A percentile compares a stretch with the other conserved stretches of the same genome.
These are phyloP conservation scores for Trebouxia sp. DNA, from an alignment of 139 green algal species.

Conservation along the genomic window DNA sequence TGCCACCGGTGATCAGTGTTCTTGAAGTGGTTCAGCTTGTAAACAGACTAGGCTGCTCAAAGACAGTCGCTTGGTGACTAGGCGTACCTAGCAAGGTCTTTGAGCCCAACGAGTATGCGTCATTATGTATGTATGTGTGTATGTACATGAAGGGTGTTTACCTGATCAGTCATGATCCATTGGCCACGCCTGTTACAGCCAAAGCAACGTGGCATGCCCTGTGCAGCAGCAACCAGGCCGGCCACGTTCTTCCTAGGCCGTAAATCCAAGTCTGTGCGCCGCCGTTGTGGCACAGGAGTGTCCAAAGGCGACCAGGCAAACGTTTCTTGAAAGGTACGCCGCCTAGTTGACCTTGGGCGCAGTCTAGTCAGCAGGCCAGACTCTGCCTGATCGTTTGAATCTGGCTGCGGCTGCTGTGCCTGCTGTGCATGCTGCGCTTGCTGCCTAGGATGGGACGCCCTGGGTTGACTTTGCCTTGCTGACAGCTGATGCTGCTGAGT, in stretches of 20 bases:
- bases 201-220: neutral
- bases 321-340: constrained; percentile 13
- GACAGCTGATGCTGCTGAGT: constrained; percentile 23
- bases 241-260: neutral
- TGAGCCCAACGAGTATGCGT: no score
- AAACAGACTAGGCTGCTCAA: no score
- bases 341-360: neutral
- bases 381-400: neutral
- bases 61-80: no score
- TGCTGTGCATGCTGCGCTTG: neutral
- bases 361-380: neutral
- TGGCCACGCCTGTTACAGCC: neutral
- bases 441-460: no score
- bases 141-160: no score
- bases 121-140: no score
- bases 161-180: neutral
- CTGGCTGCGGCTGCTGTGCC: neutral
- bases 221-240: neutral
- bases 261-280: neutral
- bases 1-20: no score
- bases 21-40: no score
- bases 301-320: constrained; percentile 27
- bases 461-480: neutral
- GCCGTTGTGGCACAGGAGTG: constrained; percentile 12
- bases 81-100: no score